phyloP scores from a whole-genome alignment of 2,329 filamentous ascomycete species.

The Chaetomiaceae sp. region DNA sequence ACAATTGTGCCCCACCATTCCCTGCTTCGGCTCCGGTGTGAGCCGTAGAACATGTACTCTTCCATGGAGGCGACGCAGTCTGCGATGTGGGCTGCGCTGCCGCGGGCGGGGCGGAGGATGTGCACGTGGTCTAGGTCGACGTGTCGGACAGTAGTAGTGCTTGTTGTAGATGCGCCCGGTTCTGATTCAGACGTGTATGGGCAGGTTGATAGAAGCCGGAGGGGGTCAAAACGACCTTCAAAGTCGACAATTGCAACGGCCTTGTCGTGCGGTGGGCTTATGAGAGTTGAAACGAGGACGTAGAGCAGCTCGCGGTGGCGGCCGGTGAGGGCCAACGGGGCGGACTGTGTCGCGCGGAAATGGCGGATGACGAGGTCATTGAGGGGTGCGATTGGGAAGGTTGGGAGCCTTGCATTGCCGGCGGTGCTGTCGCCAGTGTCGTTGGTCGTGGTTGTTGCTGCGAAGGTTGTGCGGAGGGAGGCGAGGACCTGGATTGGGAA shows the following conservation, averaged over 20 bases:
- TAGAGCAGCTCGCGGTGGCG: slow-evolving; percentile 54
- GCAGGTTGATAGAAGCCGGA: slow-evolving; percentile 38
- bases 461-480: slow-evolving; percentile 26
- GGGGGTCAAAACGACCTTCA: slow-evolving; percentile 52
- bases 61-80: slow-evolving; percentile 40
- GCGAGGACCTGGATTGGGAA: slow-evolving; percentile 25
- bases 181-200: background rate
- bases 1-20: slow-evolving; percentile 58
- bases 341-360: slow-evolving; percentile 44
- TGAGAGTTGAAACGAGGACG: slow-evolving; percentile 47
- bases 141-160: slow-evolving; percentile 12
- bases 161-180: background rate
- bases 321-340: slow-evolving; percentile 48
- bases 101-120: slow-evolving; percentile 32
- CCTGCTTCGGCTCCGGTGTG: slow-evolving; percentile 40
- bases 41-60: slow-evolving; percentile 48
- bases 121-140: slow-evolving; percentile 48
- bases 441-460: slow-evolving; percentile 5
- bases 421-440: slow-evolving; percentile 16
- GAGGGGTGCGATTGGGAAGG: slow-evolving; percentile 42
- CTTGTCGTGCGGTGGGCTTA: slow-evolving; percentile 45
- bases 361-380: slow-evolving; percentile 44
- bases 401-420: slow-evolving; percentile 5
- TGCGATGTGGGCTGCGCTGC: slow-evolving; percentile 13
- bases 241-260: slow-evolving; percentile 53